Conservation (phyloP, 257 asterid genomes). For the Solanum gandarillasii region DNA sequence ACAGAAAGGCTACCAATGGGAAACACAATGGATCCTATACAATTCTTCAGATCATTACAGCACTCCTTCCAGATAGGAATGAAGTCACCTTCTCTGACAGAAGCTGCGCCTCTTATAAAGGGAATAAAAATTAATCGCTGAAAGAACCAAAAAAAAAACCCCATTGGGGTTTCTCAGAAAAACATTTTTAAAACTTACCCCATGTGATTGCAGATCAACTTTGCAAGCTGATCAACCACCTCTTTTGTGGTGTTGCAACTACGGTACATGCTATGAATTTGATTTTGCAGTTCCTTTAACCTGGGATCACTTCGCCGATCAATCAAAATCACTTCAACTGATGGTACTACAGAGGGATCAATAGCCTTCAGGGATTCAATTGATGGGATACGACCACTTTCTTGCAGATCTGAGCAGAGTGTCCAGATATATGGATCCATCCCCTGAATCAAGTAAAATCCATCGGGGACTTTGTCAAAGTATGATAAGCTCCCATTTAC, state of each 20-base stretch:
- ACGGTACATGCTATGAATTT: conserved; percentile 40
- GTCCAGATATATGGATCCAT: conserved; percentile 94
- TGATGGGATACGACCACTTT: conserved; percentile 81
- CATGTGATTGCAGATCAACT: conserved; percentile 81
- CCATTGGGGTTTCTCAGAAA: not conserved
- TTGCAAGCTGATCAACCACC: conserved; percentile 85
- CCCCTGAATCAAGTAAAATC: conserved; percentile 78
- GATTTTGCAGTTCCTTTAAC: conserved; percentile 72
- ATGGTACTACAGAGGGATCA: conserved; percentile 46
- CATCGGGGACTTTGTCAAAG: conserved; percentile 67
- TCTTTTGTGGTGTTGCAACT: conserved; percentile 53
- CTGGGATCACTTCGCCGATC: conserved; percentile 67
- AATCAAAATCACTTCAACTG: conserved; percentile 69
- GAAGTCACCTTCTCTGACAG: conserved; percentile 56
- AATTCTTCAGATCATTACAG: conserved; percentile 65
- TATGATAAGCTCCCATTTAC: conserved; percentile 85
- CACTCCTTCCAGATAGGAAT: conserved; percentile 65
- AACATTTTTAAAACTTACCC: conserved; percentile 54
- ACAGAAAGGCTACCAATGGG: conserved; percentile 70
- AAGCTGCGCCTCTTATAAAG: conserved; percentile 51
- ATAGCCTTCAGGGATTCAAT: conserved; percentile 62
- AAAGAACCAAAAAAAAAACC: not conserved
- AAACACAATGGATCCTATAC: conserved; percentile 70
- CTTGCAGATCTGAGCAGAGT: conserved; percentile 73
- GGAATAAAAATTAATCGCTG: conserved; percentile 20